Base-by-base conservation (phyloP, 192 early-diverging fungal genomes). In the Diversispora epigaea region DNA sequence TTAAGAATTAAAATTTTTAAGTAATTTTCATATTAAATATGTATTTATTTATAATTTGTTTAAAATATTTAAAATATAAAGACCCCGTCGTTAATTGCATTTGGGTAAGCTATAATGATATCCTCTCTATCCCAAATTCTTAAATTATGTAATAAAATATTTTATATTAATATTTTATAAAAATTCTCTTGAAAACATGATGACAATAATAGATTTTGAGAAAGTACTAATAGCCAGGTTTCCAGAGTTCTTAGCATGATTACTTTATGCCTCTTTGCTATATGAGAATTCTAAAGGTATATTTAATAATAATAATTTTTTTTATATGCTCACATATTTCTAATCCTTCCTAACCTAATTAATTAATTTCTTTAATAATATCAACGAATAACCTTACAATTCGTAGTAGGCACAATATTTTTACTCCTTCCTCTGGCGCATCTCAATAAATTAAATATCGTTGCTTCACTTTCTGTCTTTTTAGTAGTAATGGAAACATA, bases 401-500 rank as follows among this genome's bases (percentile, higher is more conserved):
- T 54, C 19, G 43, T 73, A 50, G 49, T 71, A 15, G 71, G 69
- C 17, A 63, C 71, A 15, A 64, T 77, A 32, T 71, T 39, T 62
- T 9, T 65, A 41, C n/a, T 77, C 5, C 19, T 77, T 7, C 76
- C 76, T n/a, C 43, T 77, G 17, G 56, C 57, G 11, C 63, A 73
- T 14, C 21, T 73, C 4, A 64, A 73, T 39, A 39, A 57, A 40
- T 58, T 73, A 44, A 46, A 71, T n/a, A 64, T 44, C 12, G 32
- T 73, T 7, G 17, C 67, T 25, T 9, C 39, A 11, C 22, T 77
- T 19, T 71, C 76, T 11, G 12, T 77, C 10, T 2, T 74, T 25
- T 19, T 73, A 14, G 61, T 77, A n/a, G 40, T 73, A 5, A 8
- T 77, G 14, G 76, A 77, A 71, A 73, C 71, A n/a, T 70, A 72